phyloP scores from a whole-genome alignment of 2,329 filamentous ascomycete species.

The Nannizziopsis barbatae region DNA sequence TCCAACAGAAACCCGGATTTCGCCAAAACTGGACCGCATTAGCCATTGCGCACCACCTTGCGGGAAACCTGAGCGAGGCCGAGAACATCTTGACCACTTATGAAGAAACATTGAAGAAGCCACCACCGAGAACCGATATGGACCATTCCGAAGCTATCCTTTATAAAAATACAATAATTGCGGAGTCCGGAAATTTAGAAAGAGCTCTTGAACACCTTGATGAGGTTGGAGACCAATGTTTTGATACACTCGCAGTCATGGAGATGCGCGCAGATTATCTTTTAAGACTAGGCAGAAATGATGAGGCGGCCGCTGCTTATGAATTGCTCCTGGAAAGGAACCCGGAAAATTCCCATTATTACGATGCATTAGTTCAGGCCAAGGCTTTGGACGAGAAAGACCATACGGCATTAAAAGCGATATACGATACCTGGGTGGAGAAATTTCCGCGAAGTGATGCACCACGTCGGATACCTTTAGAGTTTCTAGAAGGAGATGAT shows the following conservation, averaged over 20 bases:
- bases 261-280: slow-evolving; percentile 81
- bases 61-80: slow-evolving; percentile 73
- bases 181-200: slow-evolving; percentile 72
- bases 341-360: slow-evolving; percentile 76
- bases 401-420: slow-evolving; percentile 51
- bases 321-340: slow-evolving; percentile 73
- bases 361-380: slow-evolving; percentile 60
- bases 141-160: slow-evolving; percentile 89
- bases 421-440: slow-evolving; percentile 72
- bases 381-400: slow-evolving; percentile 55
- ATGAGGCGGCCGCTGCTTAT: slow-evolving; percentile 75
- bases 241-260: slow-evolving; percentile 75
- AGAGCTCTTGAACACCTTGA: slow-evolving; percentile 81
- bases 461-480: slow-evolving; percentile 71
- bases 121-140: slow-evolving; percentile 64
- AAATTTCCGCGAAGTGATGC: slow-evolving; percentile 78
- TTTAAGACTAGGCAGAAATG: slow-evolving; percentile 60
- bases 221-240: slow-evolving; percentile 59
- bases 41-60: slow-evolving; percentile 81
- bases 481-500: slow-evolving; percentile 73
- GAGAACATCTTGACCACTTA: slow-evolving; percentile 86
- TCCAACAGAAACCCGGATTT: slow-evolving; percentile 67
- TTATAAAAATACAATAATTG: slow-evolving; percentile 93
- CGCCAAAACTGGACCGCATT: slow-evolving; percentile 97
- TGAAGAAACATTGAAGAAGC: slow-evolving; percentile 79